Conservation (phyloP, 192 early-diverging fungal species). For the Coemansia sp. region DNA sequence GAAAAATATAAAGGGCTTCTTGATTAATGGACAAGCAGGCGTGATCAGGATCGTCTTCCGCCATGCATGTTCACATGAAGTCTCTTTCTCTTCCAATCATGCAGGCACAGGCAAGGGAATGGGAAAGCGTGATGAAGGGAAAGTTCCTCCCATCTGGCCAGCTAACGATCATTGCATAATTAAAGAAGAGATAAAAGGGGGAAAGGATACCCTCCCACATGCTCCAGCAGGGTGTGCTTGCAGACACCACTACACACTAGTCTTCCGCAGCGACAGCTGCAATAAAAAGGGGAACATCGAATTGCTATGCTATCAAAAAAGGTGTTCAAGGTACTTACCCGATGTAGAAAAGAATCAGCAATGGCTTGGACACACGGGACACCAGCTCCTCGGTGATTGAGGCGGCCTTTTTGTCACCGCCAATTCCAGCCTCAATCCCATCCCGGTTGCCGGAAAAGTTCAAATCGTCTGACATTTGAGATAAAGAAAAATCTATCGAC, state of each 20-base stretch:
- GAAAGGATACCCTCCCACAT: too few species aligned
- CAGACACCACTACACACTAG: too few species aligned
- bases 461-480: slow-evolving; percentile 3
- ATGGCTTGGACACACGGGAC: slow-evolving; percentile 29
- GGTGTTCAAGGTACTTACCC: slow-evolving; percentile 24
- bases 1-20: neutral
- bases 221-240: too few species aligned
- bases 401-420: slow-evolving; percentile 21
- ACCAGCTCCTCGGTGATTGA: slow-evolving; percentile 29
- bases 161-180: too few species aligned
- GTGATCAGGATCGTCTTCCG: too few species aligned
- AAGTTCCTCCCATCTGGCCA: too few species aligned
- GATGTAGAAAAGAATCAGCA: slow-evolving; percentile 40
- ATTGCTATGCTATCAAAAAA: neutral
- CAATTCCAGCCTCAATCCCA: neutral
- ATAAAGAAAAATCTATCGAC: neutral
- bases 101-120: neutral
- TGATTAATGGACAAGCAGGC: neutral
- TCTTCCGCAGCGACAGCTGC: too few species aligned
- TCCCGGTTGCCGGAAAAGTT: neutral
- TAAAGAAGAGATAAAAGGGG: too few species aligned
- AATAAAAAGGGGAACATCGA: neutral
- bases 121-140: too few species aligned
- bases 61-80: too few species aligned
- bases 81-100: too few species aligned